phyloP scores from a whole-genome alignment of 352 stramenopile genomes.

The Globisporangium apiculatum region DNA sequence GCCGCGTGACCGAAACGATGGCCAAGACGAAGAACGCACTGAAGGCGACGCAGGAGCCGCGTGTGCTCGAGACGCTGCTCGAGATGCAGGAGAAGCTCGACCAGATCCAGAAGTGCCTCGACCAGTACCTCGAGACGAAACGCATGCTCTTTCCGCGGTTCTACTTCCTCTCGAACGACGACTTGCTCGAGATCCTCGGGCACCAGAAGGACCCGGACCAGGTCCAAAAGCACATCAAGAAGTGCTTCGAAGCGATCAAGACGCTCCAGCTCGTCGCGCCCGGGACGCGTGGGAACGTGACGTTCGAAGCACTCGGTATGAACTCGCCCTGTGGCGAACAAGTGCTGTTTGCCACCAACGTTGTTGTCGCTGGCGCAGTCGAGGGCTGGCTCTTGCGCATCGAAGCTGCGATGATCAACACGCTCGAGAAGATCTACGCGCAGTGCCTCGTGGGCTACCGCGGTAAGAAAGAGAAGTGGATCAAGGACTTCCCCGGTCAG shows the following conservation, averaged over 20 bases:
- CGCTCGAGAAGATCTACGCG: slow-evolving; percentile 79
- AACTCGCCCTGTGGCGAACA: slow-evolving; percentile 88
- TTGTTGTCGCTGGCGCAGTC: slow-evolving; percentile 86
- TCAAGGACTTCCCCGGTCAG: slow-evolving; percentile 91
- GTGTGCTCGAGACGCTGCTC: slow-evolving; percentile 53
- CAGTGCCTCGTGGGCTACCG: slow-evolving; percentile 85
- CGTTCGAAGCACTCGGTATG: slow-evolving; percentile 86
- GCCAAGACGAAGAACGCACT: slow-evolving; percentile 74
- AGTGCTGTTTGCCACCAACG: slow-evolving; percentile 77
- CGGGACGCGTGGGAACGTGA: slow-evolving; percentile 67
- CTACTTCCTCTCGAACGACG: slow-evolving; percentile 88
- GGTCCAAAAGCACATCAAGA: slow-evolving; percentile 89
- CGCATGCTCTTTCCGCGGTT: slow-evolving; percentile 84
- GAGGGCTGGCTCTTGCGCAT: slow-evolving; percentile 87
- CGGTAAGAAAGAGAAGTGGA: slow-evolving; percentile 94
- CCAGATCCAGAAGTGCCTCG: slow-evolving; percentile 81
- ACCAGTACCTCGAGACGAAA: slow-evolving; percentile 87
- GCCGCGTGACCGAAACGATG: slow-evolving; percentile 65
- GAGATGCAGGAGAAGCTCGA: slow-evolving; percentile 87
- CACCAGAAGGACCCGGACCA: slow-evolving; percentile 86
- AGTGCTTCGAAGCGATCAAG: slow-evolving; percentile 90
- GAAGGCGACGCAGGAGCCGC: slow-evolving; percentile 48
- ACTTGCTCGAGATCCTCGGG: slow-evolving; percentile 80
- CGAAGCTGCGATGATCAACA: slow-evolving; percentile 80
- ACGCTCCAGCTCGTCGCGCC: slow-evolving; percentile 60